A percentile compares a stretch with the other conserved stretches of the same genome.
Conservation (phyloP, 768 basidiomycete genomes). For the Hebeloma cylindrosporum region DNA sequence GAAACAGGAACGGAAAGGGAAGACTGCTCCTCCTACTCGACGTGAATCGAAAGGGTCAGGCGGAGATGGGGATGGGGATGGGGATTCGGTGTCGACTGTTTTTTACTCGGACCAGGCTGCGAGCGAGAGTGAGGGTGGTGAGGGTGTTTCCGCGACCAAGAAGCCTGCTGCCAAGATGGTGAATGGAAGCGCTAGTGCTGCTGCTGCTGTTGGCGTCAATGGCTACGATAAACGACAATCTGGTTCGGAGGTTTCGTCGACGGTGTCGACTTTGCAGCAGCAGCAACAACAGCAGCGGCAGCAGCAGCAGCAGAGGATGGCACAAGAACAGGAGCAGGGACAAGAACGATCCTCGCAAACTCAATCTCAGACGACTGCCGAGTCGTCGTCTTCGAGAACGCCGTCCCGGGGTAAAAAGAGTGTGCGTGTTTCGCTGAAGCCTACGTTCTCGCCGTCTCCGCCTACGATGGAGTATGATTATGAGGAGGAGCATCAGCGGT, state of each 20-base stretch:
- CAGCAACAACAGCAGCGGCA: too few relatives aligned
- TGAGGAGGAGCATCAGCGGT: slow-evolving; percentile 29
- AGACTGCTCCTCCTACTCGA: slow-evolving; percentile 6
- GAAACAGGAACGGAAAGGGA: slow-evolving; percentile 26
- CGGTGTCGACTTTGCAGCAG: too few relatives aligned
- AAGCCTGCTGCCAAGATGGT: neutral
- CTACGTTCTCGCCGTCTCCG: slow-evolving; percentile 73
- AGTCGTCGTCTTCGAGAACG: slow-evolving; percentile 1
- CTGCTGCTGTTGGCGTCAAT: too few relatives aligned
- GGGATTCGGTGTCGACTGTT: slow-evolving; percentile 48
- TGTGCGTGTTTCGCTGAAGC: slow-evolving; percentile 74
- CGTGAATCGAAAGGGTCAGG: too few relatives aligned
- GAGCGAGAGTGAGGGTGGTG: neutral
- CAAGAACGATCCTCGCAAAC: slow-evolving; percentile 5
- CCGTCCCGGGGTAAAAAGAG: slow-evolving; percentile 58
- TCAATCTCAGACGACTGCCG: neutral
- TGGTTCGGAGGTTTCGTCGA: too few relatives aligned
- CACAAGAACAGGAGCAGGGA: too few relatives aligned
- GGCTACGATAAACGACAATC: too few relatives aligned
- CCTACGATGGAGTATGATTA: slow-evolving; percentile 60
- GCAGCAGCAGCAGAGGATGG: too few relatives aligned
- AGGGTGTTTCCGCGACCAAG: neutral
- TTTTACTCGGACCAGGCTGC: slow-evolving; percentile 8
- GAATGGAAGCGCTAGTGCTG: neutral
- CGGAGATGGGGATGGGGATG: slow-evolving; percentile 39